A percentile compares a stretch with the other conserved stretches of the same genome.
These are phyloP conservation scores for Aureobasidium sp. DNA, from an alignment of 2,329 filamentous ascomycete genomes.

Conservation along the genomic window DNA sequence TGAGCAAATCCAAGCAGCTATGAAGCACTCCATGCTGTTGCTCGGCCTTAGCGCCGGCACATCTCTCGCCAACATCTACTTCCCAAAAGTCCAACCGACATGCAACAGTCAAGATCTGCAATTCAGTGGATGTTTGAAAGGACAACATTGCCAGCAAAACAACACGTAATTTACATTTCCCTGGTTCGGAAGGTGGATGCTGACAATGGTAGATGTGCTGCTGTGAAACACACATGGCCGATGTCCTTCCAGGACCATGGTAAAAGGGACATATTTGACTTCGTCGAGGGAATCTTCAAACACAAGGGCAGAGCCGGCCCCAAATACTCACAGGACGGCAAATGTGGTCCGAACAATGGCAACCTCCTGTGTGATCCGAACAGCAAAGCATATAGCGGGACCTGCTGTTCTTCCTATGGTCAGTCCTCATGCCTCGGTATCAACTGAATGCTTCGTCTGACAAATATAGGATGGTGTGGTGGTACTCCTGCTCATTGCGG, in stretches of 20 bases:
- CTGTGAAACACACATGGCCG: slow-evolving; percentile 7
- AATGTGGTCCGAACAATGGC: slow-evolving; percentile 31
- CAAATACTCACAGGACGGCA: slow-evolving; percentile 31
- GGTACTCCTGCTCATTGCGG: slow-evolving; percentile 32
- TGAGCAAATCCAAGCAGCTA: neutral
- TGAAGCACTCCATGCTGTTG: slow-evolving; percentile 6
- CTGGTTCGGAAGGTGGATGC: slow-evolving; percentile 12
- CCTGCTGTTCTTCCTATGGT: slow-evolving; percentile 37
- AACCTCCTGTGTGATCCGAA: slow-evolving; percentile 36
- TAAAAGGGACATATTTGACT: neutral
- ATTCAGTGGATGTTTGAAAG: slow-evolving; percentile 28
- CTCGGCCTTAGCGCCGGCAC: neutral
- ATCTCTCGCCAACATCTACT: slow-evolving; percentile 38
- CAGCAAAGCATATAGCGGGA: slow-evolving; percentile 36
- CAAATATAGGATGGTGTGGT: slow-evolving; percentile 33
- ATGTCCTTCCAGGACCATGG: slow-evolving; percentile 6
- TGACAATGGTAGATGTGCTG: neutral
- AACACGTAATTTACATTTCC: slow-evolving; percentile 24
- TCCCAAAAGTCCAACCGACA: slow-evolving; percentile 36
- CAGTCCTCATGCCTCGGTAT: slow-evolving; percentile 14
- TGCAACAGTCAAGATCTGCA: slow-evolving; percentile 27
- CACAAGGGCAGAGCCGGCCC: neutral
- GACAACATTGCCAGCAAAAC: slow-evolving; percentile 29
- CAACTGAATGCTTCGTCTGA: neutral
- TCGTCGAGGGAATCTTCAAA: neutral